These are phyloP conservation scores for Fragaria vesca DNA, from an alignment of 306 rosid species.

Conservation along the genomic window DNA sequence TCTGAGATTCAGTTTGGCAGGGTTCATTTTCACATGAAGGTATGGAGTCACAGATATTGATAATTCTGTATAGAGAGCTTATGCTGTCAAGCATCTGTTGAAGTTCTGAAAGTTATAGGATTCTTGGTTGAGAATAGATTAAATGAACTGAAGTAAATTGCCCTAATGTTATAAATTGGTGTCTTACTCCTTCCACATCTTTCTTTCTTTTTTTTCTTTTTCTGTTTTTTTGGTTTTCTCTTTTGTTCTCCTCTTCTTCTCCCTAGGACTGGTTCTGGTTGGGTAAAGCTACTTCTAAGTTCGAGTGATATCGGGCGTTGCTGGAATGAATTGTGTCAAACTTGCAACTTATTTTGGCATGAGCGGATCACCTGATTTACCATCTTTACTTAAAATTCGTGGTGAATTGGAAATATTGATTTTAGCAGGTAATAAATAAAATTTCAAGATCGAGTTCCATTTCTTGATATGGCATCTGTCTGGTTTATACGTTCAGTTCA, in stretches of 20 bases:
- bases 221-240: neutral
- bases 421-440: slow-evolving; percentile 67
- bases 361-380: slow-evolving; percentile 62
- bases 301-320: slow-evolving; percentile 72
- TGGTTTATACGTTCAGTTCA: slow-evolving; percentile 12
- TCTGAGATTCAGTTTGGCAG: slow-evolving; percentile 64
- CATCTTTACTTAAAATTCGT: slow-evolving; percentile 47
- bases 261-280: slow-evolving; percentile 49
- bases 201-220: neutral
- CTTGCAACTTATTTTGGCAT: slow-evolving; percentile 46
- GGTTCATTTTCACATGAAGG: slow-evolving; percentile 86
- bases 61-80: slow-evolving; percentile 51
- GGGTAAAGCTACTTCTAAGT: slow-evolving; percentile 68
- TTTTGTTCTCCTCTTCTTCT: too few species aligned
- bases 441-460: slow-evolving; percentile 38
- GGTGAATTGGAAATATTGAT: slow-evolving; percentile 57
- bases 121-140: slow-evolving; percentile 33
- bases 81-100: slow-evolving; percentile 30
- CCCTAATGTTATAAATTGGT: slow-evolving; percentile 35
- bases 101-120: slow-evolving; percentile 40
- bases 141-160: slow-evolving; percentile 33
- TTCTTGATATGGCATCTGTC: slow-evolving; percentile 32
- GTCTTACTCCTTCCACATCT: slow-evolving; percentile 52
- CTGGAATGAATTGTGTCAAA: slow-evolving; percentile 70
- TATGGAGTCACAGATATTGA: slow-evolving; percentile 61